Evolutionary conservation across 441 rosid genomes (phyloP).

Genomic region (Euphorbia schlechtendalii): DNA sequence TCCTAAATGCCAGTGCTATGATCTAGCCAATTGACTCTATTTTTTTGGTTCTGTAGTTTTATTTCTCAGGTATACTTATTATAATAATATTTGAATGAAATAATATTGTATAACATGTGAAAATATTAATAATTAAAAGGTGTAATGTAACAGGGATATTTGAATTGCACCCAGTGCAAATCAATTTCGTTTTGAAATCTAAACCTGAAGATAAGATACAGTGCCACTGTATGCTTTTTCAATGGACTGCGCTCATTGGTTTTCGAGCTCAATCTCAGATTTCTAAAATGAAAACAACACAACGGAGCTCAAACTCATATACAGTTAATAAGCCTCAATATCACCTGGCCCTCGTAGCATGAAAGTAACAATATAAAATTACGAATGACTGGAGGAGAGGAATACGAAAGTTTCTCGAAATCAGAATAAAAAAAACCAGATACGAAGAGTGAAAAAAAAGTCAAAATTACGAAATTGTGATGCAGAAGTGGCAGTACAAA

Average conservation of each 20-base stretch:
- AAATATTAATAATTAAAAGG: too few species aligned
- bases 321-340: neutral
- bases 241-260: neutral
- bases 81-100: too few species aligned
- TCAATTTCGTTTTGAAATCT: neutral
- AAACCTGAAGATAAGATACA: neutral
- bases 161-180: neutral
- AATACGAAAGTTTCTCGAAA: neutral
- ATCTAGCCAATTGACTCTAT: too few species aligned
- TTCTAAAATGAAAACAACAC: neutral
- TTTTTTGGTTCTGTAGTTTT: too few species aligned
- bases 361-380: neutral
- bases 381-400: too few species aligned
- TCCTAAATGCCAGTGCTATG: too few species aligned
- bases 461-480: neutral
- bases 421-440: neutral
- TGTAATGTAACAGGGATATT: too few species aligned
- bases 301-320: neutral
- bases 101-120: too few species aligned
- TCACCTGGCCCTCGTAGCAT: neutral
- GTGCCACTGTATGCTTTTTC: neutral
- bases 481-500: neutral
- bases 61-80: too few species aligned
- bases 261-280: neutral
- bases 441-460: too few species aligned